These are phyloP conservation scores for Candida maris DNA, from an alignment of 805 yeast genomes.

Conservation along the genomic window DNA sequence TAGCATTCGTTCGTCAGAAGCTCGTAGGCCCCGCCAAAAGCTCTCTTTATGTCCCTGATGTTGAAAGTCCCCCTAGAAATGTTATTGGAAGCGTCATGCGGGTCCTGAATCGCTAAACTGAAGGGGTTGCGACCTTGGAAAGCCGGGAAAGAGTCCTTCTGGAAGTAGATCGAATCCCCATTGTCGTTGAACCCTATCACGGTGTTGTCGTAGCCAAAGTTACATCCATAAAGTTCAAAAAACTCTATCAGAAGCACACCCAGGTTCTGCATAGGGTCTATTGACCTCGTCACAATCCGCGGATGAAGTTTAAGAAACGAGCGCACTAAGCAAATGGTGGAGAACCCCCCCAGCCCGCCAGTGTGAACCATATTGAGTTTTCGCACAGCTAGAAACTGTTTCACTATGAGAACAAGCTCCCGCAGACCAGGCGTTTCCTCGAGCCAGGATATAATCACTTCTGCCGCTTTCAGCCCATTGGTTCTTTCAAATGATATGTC, in stretches of 20 bases:
- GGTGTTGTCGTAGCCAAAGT: slow-evolving; percentile 79
- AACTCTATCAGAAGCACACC: slow-evolving; percentile 88
- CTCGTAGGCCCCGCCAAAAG: slow-evolving; percentile 87
- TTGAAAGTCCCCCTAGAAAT: slow-evolving; percentile 84
- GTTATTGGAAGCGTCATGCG: slow-evolving; percentile 79
- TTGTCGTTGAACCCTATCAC: slow-evolving; percentile 59
- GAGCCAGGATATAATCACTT: slow-evolving; percentile 72
- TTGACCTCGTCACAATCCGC: slow-evolving; percentile 59
- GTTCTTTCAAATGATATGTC: slow-evolving; percentile 88
- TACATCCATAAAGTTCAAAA: slow-evolving; percentile 86
- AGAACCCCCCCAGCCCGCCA: slow-evolving; percentile 94
- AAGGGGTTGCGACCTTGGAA: slow-evolving; percentile 51
- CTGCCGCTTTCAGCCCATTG: slow-evolving; percentile 81
- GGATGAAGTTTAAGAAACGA: slow-evolving; percentile 81
- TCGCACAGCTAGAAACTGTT: slow-evolving; percentile 79
- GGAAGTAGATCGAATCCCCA: slow-evolving; percentile 56
- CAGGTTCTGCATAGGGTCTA: slow-evolving; percentile 66
- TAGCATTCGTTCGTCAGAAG: slow-evolving; percentile 71
- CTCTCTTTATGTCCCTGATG: slow-evolving; percentile 71
- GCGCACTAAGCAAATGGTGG: slow-evolving; percentile 83
- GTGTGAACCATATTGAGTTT: slow-evolving; percentile 80
- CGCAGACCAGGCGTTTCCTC: slow-evolving; percentile 70
- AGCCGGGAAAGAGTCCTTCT: slow-evolving; percentile 41
- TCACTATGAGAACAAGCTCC: slow-evolving; percentile 75
- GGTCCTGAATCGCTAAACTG: slow-evolving; percentile 80